Evolutionary conservation across 2,329 filamentous ascomycete species (phyloP).

Genomic region (Fusarium nematophilum): DNA sequence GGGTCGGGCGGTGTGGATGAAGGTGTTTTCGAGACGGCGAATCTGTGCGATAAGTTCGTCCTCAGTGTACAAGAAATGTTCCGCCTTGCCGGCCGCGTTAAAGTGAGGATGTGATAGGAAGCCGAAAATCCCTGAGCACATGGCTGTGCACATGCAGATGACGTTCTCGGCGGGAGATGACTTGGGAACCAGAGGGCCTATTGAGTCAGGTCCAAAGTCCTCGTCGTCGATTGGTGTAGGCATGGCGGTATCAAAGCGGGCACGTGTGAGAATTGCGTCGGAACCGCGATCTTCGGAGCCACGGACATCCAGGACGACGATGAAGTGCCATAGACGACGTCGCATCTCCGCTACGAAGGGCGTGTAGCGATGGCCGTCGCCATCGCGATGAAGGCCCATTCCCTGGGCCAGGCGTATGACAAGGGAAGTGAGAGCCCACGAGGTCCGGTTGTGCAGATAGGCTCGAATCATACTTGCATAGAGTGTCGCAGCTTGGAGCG

Average conservation of each 20-base stretch:
- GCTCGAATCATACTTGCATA: conserved; percentile 56
- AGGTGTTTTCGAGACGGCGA: conserved; percentile 53
- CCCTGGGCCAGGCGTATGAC: conserved; percentile 58
- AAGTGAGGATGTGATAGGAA: conserved; percentile 51
- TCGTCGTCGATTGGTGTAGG: conserved; percentile 67
- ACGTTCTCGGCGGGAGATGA: conserved; percentile 55
- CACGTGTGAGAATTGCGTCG: conserved; percentile 54
- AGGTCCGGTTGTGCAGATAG: conserved; percentile 51
- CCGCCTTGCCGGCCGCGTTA: conserved; percentile 26
- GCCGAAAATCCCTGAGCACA: conserved; percentile 54
- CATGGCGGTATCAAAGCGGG: conserved; percentile 58
- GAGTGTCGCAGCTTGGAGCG: conserved; percentile 55
- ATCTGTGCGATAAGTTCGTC: conserved; percentile 55
- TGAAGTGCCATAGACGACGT: conserved; percentile 70
- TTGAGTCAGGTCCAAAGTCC: conserved; percentile 57
- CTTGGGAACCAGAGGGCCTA: conserved; percentile 48
- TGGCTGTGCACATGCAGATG: conserved; percentile 53
- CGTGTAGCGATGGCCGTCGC: conserved; percentile 48
- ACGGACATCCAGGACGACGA: conserved; percentile 69
- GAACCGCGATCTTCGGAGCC: conserved; percentile 66
- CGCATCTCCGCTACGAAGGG: conserved; percentile 70
- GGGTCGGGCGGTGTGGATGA: conserved; percentile 51
- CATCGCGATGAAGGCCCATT: conserved; percentile 56
- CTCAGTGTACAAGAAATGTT: conserved; percentile 45
- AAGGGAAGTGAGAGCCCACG: conserved; percentile 56